Evolutionary conservation across 352 stramenopile genomes (phyloP).

Genomic region (Pythium guiyangense): DNA sequence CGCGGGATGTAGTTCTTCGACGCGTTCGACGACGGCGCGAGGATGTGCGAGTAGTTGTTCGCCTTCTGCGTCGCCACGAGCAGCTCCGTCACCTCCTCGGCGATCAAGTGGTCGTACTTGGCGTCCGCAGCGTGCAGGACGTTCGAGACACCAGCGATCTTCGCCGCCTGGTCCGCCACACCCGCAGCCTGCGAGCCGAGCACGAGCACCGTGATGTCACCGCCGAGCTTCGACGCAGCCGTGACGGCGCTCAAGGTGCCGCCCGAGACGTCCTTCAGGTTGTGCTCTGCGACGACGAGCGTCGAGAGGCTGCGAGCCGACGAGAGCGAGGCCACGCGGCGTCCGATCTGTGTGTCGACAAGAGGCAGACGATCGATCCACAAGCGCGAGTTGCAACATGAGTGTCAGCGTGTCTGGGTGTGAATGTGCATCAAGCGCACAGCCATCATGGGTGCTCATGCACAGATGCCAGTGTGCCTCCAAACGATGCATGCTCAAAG

Average conservation of each 20-base stretch:
- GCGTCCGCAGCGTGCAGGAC: conserved; percentile 82
- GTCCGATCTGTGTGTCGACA: conserved; percentile 28
- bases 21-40: conserved; percentile 94
- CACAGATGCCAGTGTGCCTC: neutral
- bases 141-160: conserved; percentile 74
- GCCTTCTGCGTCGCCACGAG: conserved; percentile 61
- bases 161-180: conserved; percentile 59
- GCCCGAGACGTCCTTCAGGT: conserved; percentile 58
- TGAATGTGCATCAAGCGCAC: neutral
- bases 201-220: conserved; percentile 77
- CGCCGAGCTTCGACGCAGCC: conserved; percentile 78
- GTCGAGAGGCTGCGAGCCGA: conserved; percentile 50
- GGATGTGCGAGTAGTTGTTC: conserved; percentile 87
- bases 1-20: conserved; percentile 97
- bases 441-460: neutral
- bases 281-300: conserved; percentile 88
- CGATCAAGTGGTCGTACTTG: conserved; percentile 87
- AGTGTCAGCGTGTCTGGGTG: too few species aligned
- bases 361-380: too few species aligned
- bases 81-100: conserved; percentile 83
- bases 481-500: neutral
- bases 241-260: conserved; percentile 85
- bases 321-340: conserved; percentile 36
- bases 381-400: too few species aligned
- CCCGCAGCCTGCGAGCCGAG: conserved; percentile 55